Evolutionary conservation across 2,329 filamentous ascomycete genomes (phyloP), one percentile per base, ranked within the genome.

Genomic region (Davidsoniella eucalypti): DNA sequence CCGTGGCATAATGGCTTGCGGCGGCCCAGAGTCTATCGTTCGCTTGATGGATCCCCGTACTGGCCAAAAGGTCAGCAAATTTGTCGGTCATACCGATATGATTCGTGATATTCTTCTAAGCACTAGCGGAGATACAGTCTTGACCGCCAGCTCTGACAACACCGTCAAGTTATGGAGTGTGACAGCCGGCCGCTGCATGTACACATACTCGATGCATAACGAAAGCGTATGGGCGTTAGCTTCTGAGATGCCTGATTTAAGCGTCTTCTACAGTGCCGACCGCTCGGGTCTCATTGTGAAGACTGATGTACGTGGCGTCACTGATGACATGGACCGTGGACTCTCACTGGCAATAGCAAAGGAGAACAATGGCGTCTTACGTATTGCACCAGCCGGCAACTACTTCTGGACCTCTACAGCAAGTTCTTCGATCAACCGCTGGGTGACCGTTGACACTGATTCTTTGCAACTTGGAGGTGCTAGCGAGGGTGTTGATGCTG

Each of bases 151-250:
- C 58, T 90, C 90, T 1, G 92, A 98, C 63, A 87, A 94, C 66
- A 96, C 92, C 0, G 82, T 98, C 68, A 98, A 98, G 68, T 79
- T 96, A 52, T 98, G 92, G 92, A 95, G 88, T 57, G 81, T 96
- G 57, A 92, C 85, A 9, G 90, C 87, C 18, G 92, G 92, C 50
- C 76, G 92, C 57, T 98, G 92, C 71, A 90, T 96, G 82, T 87
- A 95, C 65, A 98, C 92, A 0, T 75, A 98, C 58, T 95, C 88
- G 50, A 98, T 98, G 92, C 92, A 98, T 67, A 94, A 94, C 61
- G 87, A 94, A 61, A 95, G 88, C 61, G 86, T 98, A 18, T 98
- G 92, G 92, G 93, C 87, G 1, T 71, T 98, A 18, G 94, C 84
- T 64, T 95, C 92, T 0, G 81, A 90, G 49, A 79, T 94, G 58